phyloP scores from a whole-genome alignment of 202 grass and related monocot species.

The Sporobolus alterniflorus region DNA sequence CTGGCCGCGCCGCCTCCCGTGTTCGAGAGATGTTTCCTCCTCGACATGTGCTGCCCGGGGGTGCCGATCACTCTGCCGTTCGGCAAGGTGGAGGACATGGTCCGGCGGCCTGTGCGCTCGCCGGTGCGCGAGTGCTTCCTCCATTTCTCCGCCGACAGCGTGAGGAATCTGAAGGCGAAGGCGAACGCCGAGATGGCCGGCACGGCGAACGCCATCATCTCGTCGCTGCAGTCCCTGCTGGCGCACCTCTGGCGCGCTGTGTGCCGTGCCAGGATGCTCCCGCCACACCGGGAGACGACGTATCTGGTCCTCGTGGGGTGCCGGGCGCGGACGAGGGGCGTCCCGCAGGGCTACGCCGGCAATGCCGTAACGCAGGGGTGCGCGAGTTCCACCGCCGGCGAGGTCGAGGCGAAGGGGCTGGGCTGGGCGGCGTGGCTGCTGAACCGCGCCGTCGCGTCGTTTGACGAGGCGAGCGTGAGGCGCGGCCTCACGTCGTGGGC shows the following conservation, averaged over 20 bases:
- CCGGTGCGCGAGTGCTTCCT: slow-evolving; percentile 40
- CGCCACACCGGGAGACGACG: not conserved
- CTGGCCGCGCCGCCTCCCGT: not conserved
- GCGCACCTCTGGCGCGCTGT: slow-evolving; percentile 30
- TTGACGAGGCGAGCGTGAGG: slow-evolving; percentile 9
- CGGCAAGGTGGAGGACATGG: slow-evolving; percentile 1
- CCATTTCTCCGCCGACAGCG: slow-evolving; percentile 28
- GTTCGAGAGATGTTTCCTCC: slow-evolving; percentile 41
- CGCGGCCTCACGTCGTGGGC: not conserved
- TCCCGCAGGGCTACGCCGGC: slow-evolving; percentile 28
- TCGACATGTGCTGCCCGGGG: not conserved
- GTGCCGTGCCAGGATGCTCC: slow-evolving; percentile 27
- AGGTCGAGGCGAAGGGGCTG: slow-evolving; percentile 13
- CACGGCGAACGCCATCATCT: not conserved
- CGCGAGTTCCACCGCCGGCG: not conserved
- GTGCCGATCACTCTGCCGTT: slow-evolving; percentile 41
- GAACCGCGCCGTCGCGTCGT: slow-evolving; percentile 35
- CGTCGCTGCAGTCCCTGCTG: not conserved
- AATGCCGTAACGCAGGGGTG: slow-evolving; percentile 12
- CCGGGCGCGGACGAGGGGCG: not conserved
- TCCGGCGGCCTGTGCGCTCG: not conserved
- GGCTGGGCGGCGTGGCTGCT: slow-evolving; percentile 30
- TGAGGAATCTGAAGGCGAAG: slow-evolving; percentile 20
- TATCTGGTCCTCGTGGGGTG: not conserved
- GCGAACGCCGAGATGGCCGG: slow-evolving; percentile 9